Base-by-base conservation (phyloP, 129 eudicot genomes). In the Pulicaria dysenterica region DNA sequence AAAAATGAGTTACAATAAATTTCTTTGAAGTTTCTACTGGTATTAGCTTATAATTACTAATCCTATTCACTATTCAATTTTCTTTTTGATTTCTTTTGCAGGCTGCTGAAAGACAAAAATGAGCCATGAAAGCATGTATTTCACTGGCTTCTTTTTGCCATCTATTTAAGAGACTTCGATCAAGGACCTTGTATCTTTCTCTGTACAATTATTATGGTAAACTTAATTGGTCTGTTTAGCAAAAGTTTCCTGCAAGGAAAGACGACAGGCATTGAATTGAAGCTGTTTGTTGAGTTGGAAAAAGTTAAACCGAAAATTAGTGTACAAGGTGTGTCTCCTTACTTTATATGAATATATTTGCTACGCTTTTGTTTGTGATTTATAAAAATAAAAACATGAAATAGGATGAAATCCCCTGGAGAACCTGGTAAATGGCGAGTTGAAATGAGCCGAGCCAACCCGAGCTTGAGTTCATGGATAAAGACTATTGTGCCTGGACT, bases 61-160 rank as follows among this genome's bases (percentile, higher is more conserved):
- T 43, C 8, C 24, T 13, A 38, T 59, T 59, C 24, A 59, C 58
- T 48, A 67, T 36, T 39, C 12, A n/a, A 1, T 6, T 48, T 13
- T 47, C 7, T 67, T 10, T 44, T 64, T 64, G 3, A 17, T 43
- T n/a, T 38, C 37, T 74, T 69, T 53, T 42, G 75, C 79, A 81
- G 84, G 90, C 85, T 69, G 87, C 82, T 2, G 79, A 83, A 66
- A 80, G 80, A 76, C 87, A 83, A 70, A 86, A 85, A 50, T 77
- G 77, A 72, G 49, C 31, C 56, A 56, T 10, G 62, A 59, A 38
- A 69, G 68, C 34, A 61, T 10, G 3, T 9, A 47, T 4, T 11
- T 24, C 31, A 24, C 31, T 24, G 31, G 31, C 31, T 24, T 24
- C 31, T 24, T 0, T 24, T 24, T 24, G 31, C 31, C 31, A 24